Conservation (phyloP, 352 stramenopile genomes). For the Thalassiosira pacifica region DNA sequence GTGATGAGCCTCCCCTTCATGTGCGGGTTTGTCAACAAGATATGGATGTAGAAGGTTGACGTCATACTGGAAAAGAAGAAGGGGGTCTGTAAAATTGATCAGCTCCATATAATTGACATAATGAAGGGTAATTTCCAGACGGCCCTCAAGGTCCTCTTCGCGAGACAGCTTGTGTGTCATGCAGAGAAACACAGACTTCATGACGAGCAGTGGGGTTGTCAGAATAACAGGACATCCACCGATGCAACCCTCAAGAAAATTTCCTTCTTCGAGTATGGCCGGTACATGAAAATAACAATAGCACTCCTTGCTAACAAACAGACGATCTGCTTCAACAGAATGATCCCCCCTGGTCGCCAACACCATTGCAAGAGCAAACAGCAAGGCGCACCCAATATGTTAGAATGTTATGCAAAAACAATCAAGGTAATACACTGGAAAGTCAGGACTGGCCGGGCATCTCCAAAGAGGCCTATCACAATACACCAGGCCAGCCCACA, state of each 20-base stretch:
- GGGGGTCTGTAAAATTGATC: conserved; percentile 42
- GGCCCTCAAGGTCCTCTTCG: conserved; percentile 24
- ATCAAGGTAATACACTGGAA: not conserved
- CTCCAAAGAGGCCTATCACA: too few species aligned
- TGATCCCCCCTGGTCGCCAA: conserved; percentile 15
- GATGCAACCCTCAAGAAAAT: conserved; percentile 36
- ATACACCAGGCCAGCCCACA: not conserved
- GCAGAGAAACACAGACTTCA: conserved; percentile 28
- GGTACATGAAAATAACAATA: conserved; percentile 12
- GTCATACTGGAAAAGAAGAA: conserved; percentile 54
- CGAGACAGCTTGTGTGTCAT: conserved; percentile 7
- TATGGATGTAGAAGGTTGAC: conserved; percentile 41
- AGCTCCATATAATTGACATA: conserved; percentile 53
- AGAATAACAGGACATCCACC: conserved; percentile 6
- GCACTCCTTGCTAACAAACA: conserved; percentile 4
- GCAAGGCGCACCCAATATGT: not conserved
- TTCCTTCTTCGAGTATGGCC: conserved; percentile 20
- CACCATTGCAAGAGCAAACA: conserved; percentile 1
- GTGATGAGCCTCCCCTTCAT: conserved; percentile 20
- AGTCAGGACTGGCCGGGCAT: conserved; percentile 8
- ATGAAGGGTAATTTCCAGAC: conserved; percentile 55
- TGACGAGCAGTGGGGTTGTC: conserved; percentile 40
- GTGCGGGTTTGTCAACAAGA: conserved; percentile 10
- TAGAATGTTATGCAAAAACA: not conserved
- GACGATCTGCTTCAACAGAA: conserved; percentile 26